Conservation (phyloP, 164 flowering plant species). For the Brasenia schreberi region DNA sequence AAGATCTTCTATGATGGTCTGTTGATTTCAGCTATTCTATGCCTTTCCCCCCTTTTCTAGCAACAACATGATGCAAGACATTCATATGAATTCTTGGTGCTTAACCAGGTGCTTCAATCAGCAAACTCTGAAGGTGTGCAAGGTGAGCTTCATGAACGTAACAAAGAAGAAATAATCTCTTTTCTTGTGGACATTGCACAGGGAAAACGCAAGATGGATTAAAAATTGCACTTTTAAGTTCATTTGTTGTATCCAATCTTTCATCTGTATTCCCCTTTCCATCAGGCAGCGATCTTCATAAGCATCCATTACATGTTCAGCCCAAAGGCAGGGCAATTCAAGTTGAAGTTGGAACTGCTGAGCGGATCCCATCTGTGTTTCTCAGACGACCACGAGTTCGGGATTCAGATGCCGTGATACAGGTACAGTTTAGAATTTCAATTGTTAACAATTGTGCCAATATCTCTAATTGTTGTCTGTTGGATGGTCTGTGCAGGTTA, state of each 20-base stretch:
- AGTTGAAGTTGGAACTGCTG: constrained; percentile 39
- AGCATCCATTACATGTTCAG: constrained; percentile 15
- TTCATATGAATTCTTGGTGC: neutral
- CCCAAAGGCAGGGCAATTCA: constrained; percentile 46
- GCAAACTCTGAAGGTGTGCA: constrained; percentile 10
- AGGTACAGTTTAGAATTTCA: constrained; percentile 16
- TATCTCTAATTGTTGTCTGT: constrained; percentile 1
- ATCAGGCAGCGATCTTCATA: neutral
- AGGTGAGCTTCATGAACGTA: constrained; percentile 7
- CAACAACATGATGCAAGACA: neutral
- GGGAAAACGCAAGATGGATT: neutral
- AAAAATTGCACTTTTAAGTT: neutral
- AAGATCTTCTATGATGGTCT: constrained; percentile 17
- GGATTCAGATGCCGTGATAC: constrained; percentile 64
- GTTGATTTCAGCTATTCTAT: neutral
- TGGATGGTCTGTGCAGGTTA: constrained; percentile 24
- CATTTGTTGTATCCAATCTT: neutral
- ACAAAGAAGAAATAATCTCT: constrained; percentile 6
- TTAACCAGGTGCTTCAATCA: neutral
- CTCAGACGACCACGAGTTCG: constrained; percentile 22
- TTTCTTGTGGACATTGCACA: constrained; percentile 2
- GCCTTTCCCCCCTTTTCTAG: neutral
- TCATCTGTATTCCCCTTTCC: neutral
- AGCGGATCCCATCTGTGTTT: constrained; percentile 43
- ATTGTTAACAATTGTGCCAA: neutral